A percentile compares a stretch with the other conserved stretches of the same genome.
These are phyloP conservation scores for Picea mariana DNA, from an alignment of 83 land plant species.

Conservation along the genomic window DNA sequence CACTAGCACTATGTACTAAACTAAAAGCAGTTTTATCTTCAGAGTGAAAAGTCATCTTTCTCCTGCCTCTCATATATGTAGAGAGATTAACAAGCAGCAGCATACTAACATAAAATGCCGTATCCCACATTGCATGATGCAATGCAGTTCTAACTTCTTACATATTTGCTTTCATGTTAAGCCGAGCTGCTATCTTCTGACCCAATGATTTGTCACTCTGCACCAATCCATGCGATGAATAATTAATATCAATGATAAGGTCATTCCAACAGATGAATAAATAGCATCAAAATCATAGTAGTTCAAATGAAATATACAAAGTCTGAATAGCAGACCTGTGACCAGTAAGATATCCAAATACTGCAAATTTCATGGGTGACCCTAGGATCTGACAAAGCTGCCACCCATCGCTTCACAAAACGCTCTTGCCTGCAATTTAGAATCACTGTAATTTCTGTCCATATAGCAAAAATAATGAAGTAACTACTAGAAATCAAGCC, in stretches of 20 bases:
- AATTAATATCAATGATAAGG: neutral
- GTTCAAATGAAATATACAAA: constrained; percentile 29
- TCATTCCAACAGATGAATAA: neutral
- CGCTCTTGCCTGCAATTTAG: constrained; percentile 22
- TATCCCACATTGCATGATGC: too few relatives aligned
- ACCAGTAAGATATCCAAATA: too few relatives aligned
- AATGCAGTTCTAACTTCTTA: too few relatives aligned
- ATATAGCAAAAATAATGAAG: constrained; percentile 21
- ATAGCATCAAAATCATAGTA: neutral
- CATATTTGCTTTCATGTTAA: too few relatives aligned
- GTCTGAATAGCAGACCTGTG: constrained; percentile 16
- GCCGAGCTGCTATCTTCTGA: too few relatives aligned
- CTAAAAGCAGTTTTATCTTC: too few relatives aligned
- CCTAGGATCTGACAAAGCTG: too few relatives aligned
- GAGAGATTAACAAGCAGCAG: constrained; percentile 1
- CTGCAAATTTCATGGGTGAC: too few relatives aligned
- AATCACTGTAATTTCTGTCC: constrained; percentile 22
- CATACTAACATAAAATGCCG: neutral
- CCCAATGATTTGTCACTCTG: constrained; percentile 38
- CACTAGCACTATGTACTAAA: too few relatives aligned
- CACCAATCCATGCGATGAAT: constrained; percentile 6
- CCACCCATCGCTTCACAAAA: too few relatives aligned
- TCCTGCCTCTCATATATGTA: neutral
- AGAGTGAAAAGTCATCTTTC: neutral
- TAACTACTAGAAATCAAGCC: constrained; percentile 11